Percentiles rank a stretch among this genome's conserved stretches.
Evolutionary conservation across 2,329 filamentous ascomycete genomes (phyloP).

Genomic region (Pseudogymnoascus sp.): DNA sequence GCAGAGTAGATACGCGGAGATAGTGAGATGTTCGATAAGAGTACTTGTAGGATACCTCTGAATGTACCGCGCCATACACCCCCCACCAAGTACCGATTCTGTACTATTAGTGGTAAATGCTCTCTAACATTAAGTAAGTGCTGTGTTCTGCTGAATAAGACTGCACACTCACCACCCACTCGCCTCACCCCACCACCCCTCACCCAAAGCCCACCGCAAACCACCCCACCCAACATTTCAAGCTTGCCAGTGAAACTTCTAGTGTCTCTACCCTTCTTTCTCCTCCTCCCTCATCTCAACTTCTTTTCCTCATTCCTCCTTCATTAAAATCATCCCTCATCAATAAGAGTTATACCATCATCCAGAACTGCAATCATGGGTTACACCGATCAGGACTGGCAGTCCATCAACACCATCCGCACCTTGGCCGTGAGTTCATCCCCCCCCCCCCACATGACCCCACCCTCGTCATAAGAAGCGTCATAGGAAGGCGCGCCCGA

Average conservation of each 20-base stretch:
- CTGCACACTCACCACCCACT: neutral
- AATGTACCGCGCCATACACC: neutral
- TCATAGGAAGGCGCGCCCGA: constrained; percentile 5
- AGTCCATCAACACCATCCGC: constrained; percentile 97
- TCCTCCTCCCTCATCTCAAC: neutral
- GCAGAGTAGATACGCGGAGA: neutral
- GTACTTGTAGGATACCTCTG: neutral
- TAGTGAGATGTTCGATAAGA: neutral
- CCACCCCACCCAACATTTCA: constrained; percentile 2
- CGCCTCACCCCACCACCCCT: neutral
- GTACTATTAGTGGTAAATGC: neutral
- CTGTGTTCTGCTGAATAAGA: neutral
- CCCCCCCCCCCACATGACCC: constrained; percentile 26
- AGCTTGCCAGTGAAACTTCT: constrained; percentile 3
- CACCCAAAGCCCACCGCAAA: neutral
- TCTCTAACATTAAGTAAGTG: neutral
- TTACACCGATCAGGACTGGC: constrained; percentile 78
- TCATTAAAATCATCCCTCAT: neutral
- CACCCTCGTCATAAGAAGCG: constrained; percentile 22
- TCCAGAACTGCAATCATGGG: constrained; percentile 56
- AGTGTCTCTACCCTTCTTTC: neutral
- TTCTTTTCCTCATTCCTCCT: neutral
- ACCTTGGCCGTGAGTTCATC: constrained; percentile 73
- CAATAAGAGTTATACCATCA: neutral
- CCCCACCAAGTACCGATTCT: neutral